Percentiles rank a stretch among this genome's conserved stretches.
phyloP scores from a whole-genome alignment of 2,329 filamentous ascomycete genomes.

The Nannizzia gypsea region DNA sequence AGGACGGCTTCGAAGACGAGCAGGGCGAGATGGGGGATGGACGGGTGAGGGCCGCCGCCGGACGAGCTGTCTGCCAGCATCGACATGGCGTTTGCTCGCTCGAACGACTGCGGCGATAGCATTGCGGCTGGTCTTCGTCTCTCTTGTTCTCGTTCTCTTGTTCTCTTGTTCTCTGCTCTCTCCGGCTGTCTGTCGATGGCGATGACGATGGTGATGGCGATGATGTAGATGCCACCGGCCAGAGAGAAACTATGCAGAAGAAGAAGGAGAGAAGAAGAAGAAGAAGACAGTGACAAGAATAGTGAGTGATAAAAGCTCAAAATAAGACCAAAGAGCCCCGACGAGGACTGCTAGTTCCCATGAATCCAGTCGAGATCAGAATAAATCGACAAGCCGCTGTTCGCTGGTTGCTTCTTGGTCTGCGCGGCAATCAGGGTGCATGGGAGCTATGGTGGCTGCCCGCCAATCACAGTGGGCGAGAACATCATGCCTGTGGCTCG shows the following conservation, averaged over 20 bases:
- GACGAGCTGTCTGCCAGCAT: background rate
- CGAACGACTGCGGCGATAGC: slow-evolving; percentile 8
- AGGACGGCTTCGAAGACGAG: slow-evolving; percentile 91
- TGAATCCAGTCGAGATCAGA: background rate
- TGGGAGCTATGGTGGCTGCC: background rate
- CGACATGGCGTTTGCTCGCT: slow-evolving; percentile 1
- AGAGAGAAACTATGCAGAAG: too few relatives aligned
- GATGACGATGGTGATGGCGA: too few relatives aligned
- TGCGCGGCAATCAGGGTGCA: background rate
- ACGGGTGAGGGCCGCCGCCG: slow-evolving; percentile 32
- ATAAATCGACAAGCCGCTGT: background rate
- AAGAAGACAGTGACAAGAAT: too few relatives aligned
- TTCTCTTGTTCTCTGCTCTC: background rate
- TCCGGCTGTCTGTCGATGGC: too few relatives aligned
- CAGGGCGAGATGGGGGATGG: slow-evolving; percentile 52
- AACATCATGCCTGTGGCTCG: background rate
- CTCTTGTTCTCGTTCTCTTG: background rate
- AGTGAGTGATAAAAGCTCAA: too few relatives aligned
- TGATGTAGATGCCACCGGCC: too few relatives aligned
- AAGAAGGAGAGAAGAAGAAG: too few relatives aligned
- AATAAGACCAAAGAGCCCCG: background rate
- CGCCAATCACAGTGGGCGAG: background rate
- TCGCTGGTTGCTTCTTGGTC: background rate
- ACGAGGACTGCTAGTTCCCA: background rate
- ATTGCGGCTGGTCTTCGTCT: too few relatives aligned